Evolutionary conservation across 2,329 filamentous ascomycete genomes (phyloP), one percentile per base, ranked within the genome.

Genomic region (Diaporthe longicolla): DNA sequence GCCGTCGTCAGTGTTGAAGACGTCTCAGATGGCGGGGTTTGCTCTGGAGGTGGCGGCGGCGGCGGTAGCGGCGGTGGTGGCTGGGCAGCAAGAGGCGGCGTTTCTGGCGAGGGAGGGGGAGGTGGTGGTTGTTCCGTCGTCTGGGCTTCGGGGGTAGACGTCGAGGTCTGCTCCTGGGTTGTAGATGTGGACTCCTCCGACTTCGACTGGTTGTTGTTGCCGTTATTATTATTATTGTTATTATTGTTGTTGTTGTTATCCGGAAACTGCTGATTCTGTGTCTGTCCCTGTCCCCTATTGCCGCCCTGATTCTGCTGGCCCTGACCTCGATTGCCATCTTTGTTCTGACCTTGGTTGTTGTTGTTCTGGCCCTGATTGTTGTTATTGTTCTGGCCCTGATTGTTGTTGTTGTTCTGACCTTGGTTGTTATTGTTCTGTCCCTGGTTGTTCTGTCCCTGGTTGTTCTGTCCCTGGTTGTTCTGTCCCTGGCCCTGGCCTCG

Each of bases 221-320:
- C 40, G 26, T 29, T 29, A 48, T 63, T 63, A 63, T 48, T 65
- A 65, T 65, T 66, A 48, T 66, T 50, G 21, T 66, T 66, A 15
- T 35, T 45, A 29, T 63, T 48, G 29, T 32, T 66, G 29, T 66
- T 66, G 63, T 66, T 66, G 32, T 66, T 66, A 45, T 66, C 59
- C 59, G 40, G 59, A 48, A 32, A n/a, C 19, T 73, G 61, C 13
- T 57, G 40, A 4, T 70, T 59, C 35, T 70, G 52, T n/a, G 50
- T 63, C n/a, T 73, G 72, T 57, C 70, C 70, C 35, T 66, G 63
- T 26, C 63, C 63, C 15, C 13, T 37, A 21, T 66, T 66, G 45
- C 45, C 52, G n/a, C 50, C 50, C 8, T 63, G 54, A 7, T 65
- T 73, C 45, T 66, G 55, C 32, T 73, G 66, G 11, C 45, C 40